Evolutionary conservation across 768 basidiomycete genomes (phyloP).

Genomic region (Phylloporus sp.): DNA sequence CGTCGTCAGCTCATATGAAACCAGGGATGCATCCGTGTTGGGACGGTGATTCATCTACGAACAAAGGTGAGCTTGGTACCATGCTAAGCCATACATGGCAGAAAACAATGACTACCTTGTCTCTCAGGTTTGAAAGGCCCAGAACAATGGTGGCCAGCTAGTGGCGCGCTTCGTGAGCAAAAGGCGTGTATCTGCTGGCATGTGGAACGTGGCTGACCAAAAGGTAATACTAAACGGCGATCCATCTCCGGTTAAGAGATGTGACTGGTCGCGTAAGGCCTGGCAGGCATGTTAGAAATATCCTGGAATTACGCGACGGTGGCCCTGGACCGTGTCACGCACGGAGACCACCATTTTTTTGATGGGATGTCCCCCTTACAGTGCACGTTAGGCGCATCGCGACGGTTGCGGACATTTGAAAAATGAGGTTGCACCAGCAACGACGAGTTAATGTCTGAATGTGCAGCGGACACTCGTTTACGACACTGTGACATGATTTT

Average conservation of each 20-base stretch:
- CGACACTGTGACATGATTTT: neutral
- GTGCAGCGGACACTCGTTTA: neutral
- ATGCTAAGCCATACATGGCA: no score
- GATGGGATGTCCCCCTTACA: neutral
- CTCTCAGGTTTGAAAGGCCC: no score
- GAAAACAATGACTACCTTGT: no score
- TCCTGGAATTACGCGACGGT: neutral
- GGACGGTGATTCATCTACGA: no score
- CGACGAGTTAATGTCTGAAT: neutral
- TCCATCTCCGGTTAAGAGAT: neutral
- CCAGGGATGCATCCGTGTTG: no score
- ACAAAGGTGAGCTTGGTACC: no score
- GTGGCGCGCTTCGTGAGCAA: no score
- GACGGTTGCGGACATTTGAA: neutral
- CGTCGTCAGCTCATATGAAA: no score
- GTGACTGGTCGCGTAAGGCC: neutral
- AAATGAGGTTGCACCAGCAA: neutral
- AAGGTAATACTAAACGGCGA: neutral
- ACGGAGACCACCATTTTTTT: no score
- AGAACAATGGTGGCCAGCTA: no score
- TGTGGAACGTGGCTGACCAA: no score
- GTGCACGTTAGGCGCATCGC: neutral
- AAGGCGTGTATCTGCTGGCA: no score
- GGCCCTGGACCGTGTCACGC: neutral
- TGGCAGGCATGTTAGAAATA: neutral